Evolutionary conservation across 129 eudicot genomes (phyloP), one percentile per base, ranked within the genome.

Genomic region (Pulicaria dysenterica): DNA sequence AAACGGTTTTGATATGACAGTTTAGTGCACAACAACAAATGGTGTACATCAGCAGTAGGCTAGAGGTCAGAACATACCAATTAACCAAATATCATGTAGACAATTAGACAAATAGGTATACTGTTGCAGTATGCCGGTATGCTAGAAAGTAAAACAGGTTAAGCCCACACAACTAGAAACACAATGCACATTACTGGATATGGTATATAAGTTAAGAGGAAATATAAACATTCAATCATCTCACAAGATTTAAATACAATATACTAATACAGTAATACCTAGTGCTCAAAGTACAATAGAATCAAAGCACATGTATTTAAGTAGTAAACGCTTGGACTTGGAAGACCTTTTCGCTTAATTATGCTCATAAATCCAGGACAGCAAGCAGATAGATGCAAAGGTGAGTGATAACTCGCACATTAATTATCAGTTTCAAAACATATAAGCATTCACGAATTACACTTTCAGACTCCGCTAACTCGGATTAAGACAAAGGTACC

Each of bases 51-150:
- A 11, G 70, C 40, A 43, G 53, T 14, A 6, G 38, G 38, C 54
- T 44, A 64, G 42, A 19, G 70, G 40, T 64, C 70, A 43, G n/a
- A 64, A 16, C 14, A 41, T 37, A 16, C 50, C 12, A 43, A 64
- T 19, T 10, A 43, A 64, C 54, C 16, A 64, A 43, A 64, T 17
- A 64, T 42, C 56, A 56, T 14, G 48, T 72, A 72, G 59, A 69
- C 62, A 55, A 69, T 39, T 72, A 72, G 59, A 69, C 62, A 55
- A 69, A 38, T 47, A 51, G 48, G 60, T n/a, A 17, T 45, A 46
- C 37, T 58, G 58, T 72, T 46, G 47, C 57, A n/a, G 47, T 19
- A 39, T 19, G 54, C 43, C 40, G 53, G 64, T 24, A 24, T 24
- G 31, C 31, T 24, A 42, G 64, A 40, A 24, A 60, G 38, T 46